These are phyloP conservation scores for Candida sanyiensis DNA, from an alignment of 805 yeast species.

Conservation along the genomic window DNA sequence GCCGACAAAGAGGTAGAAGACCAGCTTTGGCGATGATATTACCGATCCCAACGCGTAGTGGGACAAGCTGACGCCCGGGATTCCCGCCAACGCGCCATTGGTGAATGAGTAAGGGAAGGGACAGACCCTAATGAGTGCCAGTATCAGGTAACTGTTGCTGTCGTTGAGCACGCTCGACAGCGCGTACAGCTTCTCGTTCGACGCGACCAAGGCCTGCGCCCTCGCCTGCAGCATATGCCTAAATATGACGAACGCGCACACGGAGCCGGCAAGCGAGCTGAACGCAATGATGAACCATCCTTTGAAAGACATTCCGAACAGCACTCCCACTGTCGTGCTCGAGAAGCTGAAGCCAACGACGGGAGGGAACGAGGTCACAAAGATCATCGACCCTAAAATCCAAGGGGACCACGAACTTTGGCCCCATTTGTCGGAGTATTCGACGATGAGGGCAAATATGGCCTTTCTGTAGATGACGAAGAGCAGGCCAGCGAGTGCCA, in stretches of 20 bases:
- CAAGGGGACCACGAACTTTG: slow-evolving; percentile 31
- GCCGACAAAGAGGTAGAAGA: slow-evolving; percentile 76
- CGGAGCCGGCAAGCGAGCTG: slow-evolving; percentile 69
- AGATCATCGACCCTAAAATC: slow-evolving; percentile 46
- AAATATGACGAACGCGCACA: slow-evolving; percentile 65
- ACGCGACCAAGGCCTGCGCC: slow-evolving; percentile 54
- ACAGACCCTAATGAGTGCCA: slow-evolving; percentile 73
- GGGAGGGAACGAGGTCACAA: slow-evolving; percentile 84
- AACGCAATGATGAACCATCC: slow-evolving; percentile 77
- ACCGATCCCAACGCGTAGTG: slow-evolving; percentile 68
- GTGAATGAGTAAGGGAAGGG: slow-evolving; percentile 92
- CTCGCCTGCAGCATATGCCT: slow-evolving; percentile 49
- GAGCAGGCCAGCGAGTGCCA: slow-evolving; percentile 6
- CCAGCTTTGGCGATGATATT: slow-evolving; percentile 74
- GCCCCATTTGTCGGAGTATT: slow-evolving; percentile 24
- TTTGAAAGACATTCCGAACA: slow-evolving; percentile 63
- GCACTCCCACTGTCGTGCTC: slow-evolving; percentile 66
- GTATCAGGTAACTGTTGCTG: slow-evolving; percentile 56
- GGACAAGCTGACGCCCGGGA: slow-evolving; percentile 62
- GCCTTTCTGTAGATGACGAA: slow-evolving; percentile 18
- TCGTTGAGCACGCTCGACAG: slow-evolving; percentile 70
- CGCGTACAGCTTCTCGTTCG: slow-evolving; percentile 64
- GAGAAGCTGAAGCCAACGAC: slow-evolving; percentile 73
- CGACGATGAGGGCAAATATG: slow-evolving; percentile 17
- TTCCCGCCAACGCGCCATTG: slow-evolving; percentile 87